A percentile compares a stretch with the other conserved stretches of the same genome.
These are phyloP conservation scores for Stephanodiscus minutulus DNA, from an alignment of 108 stramenopile species.

Conservation along the genomic window DNA sequence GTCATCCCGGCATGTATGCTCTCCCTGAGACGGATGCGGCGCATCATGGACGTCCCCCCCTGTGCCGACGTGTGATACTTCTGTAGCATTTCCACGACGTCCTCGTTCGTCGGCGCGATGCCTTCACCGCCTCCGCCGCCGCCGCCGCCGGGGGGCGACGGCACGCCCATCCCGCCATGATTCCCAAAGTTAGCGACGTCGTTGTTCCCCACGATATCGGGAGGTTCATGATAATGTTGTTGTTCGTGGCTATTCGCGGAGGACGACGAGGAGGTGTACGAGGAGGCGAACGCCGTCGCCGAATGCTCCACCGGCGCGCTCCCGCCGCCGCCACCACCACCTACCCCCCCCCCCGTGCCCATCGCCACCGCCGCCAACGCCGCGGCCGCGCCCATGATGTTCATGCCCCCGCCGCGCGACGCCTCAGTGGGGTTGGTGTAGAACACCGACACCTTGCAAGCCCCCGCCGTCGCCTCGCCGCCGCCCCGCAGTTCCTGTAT, in stretches of 20 bases:
- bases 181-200: neutral
- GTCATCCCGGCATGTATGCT: constrained; percentile 44
- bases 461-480: constrained; percentile 12
- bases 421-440: constrained; percentile 45
- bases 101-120: constrained; percentile 8
- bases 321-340: neutral
- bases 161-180: neutral
- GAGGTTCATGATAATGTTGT: neutral
- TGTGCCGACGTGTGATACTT: constrained; percentile 16
- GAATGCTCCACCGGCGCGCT: constrained; percentile 2
- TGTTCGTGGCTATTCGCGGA: neutral
- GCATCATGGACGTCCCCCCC: constrained; percentile 31
- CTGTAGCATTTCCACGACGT: constrained; percentile 9
- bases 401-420: constrained; percentile 1
- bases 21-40: constrained; percentile 34
- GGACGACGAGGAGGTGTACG: constrained; percentile 13
- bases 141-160: neutral
- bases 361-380: neutral
- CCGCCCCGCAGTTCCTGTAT: constrained; percentile 21
- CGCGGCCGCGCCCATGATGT: neutral
- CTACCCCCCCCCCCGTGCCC: neutral
- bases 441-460: constrained; percentile 39
- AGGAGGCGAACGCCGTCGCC: constrained; percentile 19
- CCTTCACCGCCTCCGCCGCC: neutral
- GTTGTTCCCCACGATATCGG: neutral